A percentile compares a stretch with the other conserved stretches of the same genome.
phyloP scores from a whole-genome alignment of 148 eudicot species.

The Fagopyrum esculentum region DNA sequence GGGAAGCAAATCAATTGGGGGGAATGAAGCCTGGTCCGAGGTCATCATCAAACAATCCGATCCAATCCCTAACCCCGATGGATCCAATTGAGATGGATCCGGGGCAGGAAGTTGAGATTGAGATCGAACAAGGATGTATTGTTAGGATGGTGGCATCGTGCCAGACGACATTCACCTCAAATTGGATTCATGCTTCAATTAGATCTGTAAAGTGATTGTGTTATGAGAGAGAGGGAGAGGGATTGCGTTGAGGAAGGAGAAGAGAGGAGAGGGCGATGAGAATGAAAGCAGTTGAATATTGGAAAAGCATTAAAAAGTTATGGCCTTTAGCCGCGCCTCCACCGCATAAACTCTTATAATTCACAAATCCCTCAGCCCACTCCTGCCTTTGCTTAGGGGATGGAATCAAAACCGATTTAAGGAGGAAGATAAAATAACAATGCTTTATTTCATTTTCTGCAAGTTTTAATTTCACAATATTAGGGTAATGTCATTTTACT shows the following conservation, averaged over 20 bases:
- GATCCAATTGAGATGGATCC: neutral
- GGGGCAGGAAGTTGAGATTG: neutral
- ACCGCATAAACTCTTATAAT: neutral
- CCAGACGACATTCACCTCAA: constrained; percentile 21
- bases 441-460: too few species aligned
- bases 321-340: neutral
- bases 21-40: constrained; percentile 18
- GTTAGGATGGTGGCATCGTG: constrained; percentile 11
- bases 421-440: too few species aligned
- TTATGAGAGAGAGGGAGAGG: neutral
- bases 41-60: neutral
- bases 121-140: neutral
- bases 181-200: neutral
- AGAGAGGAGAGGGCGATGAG: neutral
- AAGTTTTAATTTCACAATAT: too few species aligned
- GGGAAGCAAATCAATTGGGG: constrained; percentile 7
- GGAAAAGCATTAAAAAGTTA: neutral
- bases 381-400: too few species aligned
- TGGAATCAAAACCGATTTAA: too few species aligned
- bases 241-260: constrained; percentile 6
- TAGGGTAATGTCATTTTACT: too few species aligned
- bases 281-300: neutral
- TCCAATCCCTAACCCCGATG: neutral
- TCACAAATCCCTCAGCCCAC: too few species aligned
- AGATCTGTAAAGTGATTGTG: neutral